These are phyloP conservation scores for Alternaria ventricosa DNA, from an alignment of 2,329 filamentous ascomycete species.

Conservation along the genomic window DNA sequence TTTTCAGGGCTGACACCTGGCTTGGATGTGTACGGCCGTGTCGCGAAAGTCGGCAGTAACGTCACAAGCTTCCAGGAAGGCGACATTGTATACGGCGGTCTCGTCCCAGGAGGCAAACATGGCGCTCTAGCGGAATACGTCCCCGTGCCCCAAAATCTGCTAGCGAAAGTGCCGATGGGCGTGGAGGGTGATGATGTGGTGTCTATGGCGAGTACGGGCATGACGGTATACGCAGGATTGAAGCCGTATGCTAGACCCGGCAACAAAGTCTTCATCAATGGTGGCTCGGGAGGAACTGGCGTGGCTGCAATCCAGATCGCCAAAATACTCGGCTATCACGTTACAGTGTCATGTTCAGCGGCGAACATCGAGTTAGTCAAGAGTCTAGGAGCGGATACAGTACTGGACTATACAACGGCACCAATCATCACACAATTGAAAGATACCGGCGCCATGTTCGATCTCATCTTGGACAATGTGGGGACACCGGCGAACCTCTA, in stretches of 20 bases:
- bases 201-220: conserved; percentile 36
- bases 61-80: conserved; percentile 32
- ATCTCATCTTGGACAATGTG: conserved; percentile 63
- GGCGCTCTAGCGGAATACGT: conserved; percentile 44
- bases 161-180: conserved; percentile 20
- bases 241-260: conserved; percentile 25
- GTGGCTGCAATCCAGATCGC: conserved; percentile 66
- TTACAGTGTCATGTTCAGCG: conserved; percentile 63
- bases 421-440: conserved; percentile 56
- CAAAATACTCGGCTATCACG: conserved; percentile 62
- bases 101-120: conserved; percentile 26
- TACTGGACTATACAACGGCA: conserved; percentile 62
- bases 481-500: conserved; percentile 44
- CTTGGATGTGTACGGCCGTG: conserved; percentile 57
- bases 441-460: conserved; percentile 55
- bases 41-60: conserved; percentile 41
- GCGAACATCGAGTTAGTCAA: conserved; percentile 62
- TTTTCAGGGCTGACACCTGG: conserved; percentile 53
- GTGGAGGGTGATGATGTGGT: conserved; percentile 35
- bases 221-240: conserved; percentile 45
- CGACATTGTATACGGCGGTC: conserved; percentile 43
- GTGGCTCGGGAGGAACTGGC: conserved; percentile 66
- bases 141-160: conserved; percentile 7
- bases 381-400: conserved; percentile 64
- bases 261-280: conserved; percentile 66